These are phyloP conservation scores for Jasminum sambac DNA, from an alignment of 257 asterid genomes.

Conservation along the genomic window DNA sequence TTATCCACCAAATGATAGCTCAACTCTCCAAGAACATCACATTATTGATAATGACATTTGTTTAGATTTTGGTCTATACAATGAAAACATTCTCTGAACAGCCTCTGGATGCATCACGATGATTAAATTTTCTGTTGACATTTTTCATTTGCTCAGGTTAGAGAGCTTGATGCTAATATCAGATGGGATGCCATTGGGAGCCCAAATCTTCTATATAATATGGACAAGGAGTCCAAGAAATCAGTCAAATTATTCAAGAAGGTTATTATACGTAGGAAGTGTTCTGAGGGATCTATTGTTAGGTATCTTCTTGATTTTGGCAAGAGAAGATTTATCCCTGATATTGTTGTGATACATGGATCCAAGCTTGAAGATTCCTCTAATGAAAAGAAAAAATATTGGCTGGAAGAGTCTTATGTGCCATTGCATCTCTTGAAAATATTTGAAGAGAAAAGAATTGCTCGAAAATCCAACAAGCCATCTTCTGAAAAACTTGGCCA, in stretches of 20 bases:
- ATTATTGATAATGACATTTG: constrained; percentile 1
- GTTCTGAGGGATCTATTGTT: constrained; percentile 54
- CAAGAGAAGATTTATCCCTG: constrained; percentile 87
- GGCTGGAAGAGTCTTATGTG: constrained; percentile 87
- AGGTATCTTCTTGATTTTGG: constrained; percentile 95
- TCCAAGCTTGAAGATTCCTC: constrained; percentile 61
- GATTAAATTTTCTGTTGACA: constrained; percentile 23
- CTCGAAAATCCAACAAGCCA: constrained; percentile 66
- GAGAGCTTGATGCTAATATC: constrained; percentile 87
- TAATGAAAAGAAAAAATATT: constrained; percentile 69
- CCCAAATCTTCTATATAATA: constrained; percentile 37
- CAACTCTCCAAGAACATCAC: constrained; percentile 4
- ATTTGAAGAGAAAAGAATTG: constrained; percentile 78
- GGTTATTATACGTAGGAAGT: constrained; percentile 72
- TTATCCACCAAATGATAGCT: constrained; percentile 12
- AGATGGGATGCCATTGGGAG: constrained; percentile 84
- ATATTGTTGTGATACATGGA: constrained; percentile 71
- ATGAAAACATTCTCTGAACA: constrained; percentile 20
- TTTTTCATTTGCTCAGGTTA: constrained; percentile 54
- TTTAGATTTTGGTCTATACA: constrained; percentile 9
- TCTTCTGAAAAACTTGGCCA: constrained; percentile 44
- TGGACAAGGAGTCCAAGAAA: constrained; percentile 62
- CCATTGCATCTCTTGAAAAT: constrained; percentile 83
- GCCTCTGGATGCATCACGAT: constrained; percentile 13
- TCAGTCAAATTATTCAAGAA: constrained; percentile 73